Conservation (phyloP, 176 grass and related monocot genomes). For the Lolium multiflorum region DNA sequence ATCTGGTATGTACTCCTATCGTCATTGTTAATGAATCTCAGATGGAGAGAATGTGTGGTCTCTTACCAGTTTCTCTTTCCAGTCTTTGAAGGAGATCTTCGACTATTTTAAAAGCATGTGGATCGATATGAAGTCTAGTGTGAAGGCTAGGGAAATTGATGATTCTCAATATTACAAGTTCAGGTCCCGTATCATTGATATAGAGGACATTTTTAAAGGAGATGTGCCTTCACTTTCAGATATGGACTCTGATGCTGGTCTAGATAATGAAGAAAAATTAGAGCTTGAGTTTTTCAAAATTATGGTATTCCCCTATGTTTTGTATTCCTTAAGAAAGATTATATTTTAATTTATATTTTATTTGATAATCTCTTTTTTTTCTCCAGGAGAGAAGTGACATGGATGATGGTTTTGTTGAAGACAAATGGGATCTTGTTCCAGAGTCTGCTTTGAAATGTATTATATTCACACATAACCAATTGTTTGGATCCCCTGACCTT, state of each 20-base stretch:
- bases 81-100: slow-evolving; percentile 74
- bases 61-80: slow-evolving; percentile 47
- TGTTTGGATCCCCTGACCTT: slow-evolving; percentile 84
- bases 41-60: slow-evolving; percentile 16
- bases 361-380: slow-evolving; percentile 33
- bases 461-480: slow-evolving; percentile 69
- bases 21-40: slow-evolving; percentile 4
- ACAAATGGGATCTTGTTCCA: slow-evolving; percentile 73
- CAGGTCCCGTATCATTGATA: slow-evolving; percentile 60
- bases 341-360: slow-evolving; percentile 25
- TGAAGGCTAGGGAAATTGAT: slow-evolving; percentile 66
- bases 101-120: slow-evolving; percentile 83
- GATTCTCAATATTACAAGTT: slow-evolving; percentile 81
- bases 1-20: slow-evolving; percentile 66
- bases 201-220: slow-evolving; percentile 79
- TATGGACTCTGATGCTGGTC: slow-evolving; percentile 49
- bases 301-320: slow-evolving; percentile 39
- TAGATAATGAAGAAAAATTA: slow-evolving; percentile 64
- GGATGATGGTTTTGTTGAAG: slow-evolving; percentile 53
- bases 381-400: slow-evolving; percentile 61
- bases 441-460: slow-evolving; percentile 71
- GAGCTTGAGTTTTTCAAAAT: slow-evolving; percentile 70
- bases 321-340: slow-evolving; percentile 10
- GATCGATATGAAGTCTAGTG: slow-evolving; percentile 81
- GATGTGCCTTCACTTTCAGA: slow-evolving; percentile 55